Evolutionary conservation across 1,284 basidiomycete species (phyloP), one percentile per base, ranked within the genome.

Genomic region (Leccinum laetum): DNA sequence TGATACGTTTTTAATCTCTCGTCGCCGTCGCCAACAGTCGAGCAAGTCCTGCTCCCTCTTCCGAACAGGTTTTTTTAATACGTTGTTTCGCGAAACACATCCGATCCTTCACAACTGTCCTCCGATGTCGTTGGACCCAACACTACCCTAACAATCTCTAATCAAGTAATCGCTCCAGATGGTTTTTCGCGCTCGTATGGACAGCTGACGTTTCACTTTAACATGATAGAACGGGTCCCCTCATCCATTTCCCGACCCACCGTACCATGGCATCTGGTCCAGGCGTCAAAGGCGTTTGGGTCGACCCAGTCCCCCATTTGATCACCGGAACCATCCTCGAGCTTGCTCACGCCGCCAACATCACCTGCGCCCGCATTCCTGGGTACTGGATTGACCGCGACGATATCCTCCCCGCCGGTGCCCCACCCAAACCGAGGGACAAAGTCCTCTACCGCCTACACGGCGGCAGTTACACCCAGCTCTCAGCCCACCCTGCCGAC

Each of bases 301-400:
- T 71, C 10, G 64, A 69, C 5, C 67, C 67, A 21, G 62, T 67
- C 9, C 67, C 72, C 1, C 68, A 75, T 46, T 64, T 73, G 49
- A 71, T 75, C 46, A 68, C 68, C 2, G 68, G 69, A 4, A 53
- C 65, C 5, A 63, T 73, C 32, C 58, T 66, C 7, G 29, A 39
- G 2, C 61, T 75, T 29, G 69, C 70, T 21, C 53, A 52, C 3
- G 61, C 64, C 4, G 69, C 70, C 14, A 64, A 72, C 7, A 77
- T 79, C n/a, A 62, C 63, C 5, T 71, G 78, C 11, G 65, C 65
- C 11, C 69, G 71, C 13, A 75, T 79, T 6, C 77, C 79, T 4
- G 80, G 77, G 2, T 83, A 79, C 67, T 82, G 80, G 80, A 70
- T 77, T 13, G 72, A 76, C 62, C 65, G 67, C 35, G 69, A 72